Evolutionary conservation across 1,139 yeast species (phyloP).

Genomic region (Protomyces macrosporus): DNA sequence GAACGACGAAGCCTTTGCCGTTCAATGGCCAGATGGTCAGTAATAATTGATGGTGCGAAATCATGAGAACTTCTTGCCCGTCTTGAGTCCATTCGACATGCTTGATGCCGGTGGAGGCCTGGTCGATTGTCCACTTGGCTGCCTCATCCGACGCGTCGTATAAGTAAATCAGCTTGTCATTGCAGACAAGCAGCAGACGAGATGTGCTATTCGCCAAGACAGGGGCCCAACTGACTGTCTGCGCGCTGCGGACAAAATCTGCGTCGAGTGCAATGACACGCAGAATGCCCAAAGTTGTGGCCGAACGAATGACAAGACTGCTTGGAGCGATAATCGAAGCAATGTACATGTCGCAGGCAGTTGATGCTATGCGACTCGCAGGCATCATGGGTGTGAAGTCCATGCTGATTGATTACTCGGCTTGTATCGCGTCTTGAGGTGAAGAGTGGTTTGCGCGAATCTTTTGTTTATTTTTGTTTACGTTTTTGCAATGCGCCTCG

Average conservation of each 20-base stretch:
- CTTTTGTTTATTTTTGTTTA: not conserved
- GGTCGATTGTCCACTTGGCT: slow-evolving; percentile 17
- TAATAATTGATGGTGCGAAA: slow-evolving; percentile 30
- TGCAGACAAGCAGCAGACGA: slow-evolving; percentile 30
- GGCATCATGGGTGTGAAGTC: slow-evolving; percentile 21
- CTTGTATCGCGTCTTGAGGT: not conserved
- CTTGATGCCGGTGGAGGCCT: slow-evolving; percentile 28
- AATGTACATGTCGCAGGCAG: slow-evolving; percentile 9
- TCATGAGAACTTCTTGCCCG: slow-evolving; percentile 30
- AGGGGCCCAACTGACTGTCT: slow-evolving; percentile 9
- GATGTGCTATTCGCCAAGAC: not conserved
- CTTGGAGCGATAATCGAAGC: slow-evolving; percentile 15
- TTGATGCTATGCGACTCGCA: slow-evolving; percentile 4
- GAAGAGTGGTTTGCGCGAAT: not conserved
- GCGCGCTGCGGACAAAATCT: slow-evolving; percentile 3
- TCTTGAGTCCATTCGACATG: slow-evolving; percentile 31
- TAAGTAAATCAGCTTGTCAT: slow-evolving; percentile 27
- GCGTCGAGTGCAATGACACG: slow-evolving; percentile 24
- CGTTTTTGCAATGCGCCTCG: not conserved
- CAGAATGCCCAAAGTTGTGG: slow-evolving; percentile 25
- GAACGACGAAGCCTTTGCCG: slow-evolving; percentile 10
- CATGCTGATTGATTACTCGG: not conserved
- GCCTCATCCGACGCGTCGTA: slow-evolving; percentile 30
- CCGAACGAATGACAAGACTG: slow-evolving; percentile 22
- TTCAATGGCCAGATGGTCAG: slow-evolving; percentile 29